Percentiles rank a stretch among this genome's conserved stretches.
These are phyloP conservation scores for Pichia sp. DNA, from an alignment of 1,139 yeast species.

Conservation along the genomic window DNA sequence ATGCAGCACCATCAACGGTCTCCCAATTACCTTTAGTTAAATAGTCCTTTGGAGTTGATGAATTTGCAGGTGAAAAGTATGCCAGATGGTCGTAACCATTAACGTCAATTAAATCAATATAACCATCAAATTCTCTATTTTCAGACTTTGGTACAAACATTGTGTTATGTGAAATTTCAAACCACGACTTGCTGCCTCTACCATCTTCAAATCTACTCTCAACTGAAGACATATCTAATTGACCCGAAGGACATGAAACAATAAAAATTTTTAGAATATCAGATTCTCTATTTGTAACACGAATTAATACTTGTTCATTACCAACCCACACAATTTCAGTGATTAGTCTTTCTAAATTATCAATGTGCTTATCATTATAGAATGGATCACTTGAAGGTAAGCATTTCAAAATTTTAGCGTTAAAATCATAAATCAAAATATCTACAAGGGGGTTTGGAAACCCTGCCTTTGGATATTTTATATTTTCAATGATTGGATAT, in stretches of 20 bases:
- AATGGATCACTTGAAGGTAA: constrained; percentile 29
- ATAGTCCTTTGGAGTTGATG: constrained; percentile 32
- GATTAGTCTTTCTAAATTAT: constrained; percentile 28
- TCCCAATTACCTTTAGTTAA: constrained; percentile 52
- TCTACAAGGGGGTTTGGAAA: constrained; percentile 41
- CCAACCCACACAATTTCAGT: constrained; percentile 42
- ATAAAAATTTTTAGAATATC: constrained; percentile 38
- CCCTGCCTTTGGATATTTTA: constrained; percentile 55
- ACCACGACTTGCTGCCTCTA: constrained; percentile 39
- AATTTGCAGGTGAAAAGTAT: constrained; percentile 46
- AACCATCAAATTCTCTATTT: constrained; percentile 44
- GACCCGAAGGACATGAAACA: constrained; percentile 29
- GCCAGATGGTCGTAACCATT: constrained; percentile 53
- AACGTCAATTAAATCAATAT: constrained; percentile 46
- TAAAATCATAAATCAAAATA: constrained; percentile 32
- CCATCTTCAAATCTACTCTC: constrained; percentile 38
- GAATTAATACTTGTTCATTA: constrained; percentile 34
- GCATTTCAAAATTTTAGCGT: constrained; percentile 29
- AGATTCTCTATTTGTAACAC: constrained; percentile 43
- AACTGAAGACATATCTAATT: constrained; percentile 24
- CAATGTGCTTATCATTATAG: constrained; percentile 32
- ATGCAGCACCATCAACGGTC: constrained; percentile 42
- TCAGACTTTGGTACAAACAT: constrained; percentile 60
- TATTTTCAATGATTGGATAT: constrained; percentile 35
- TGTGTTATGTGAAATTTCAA: constrained; percentile 76